Percentiles rank a stretch among this genome's conserved stretches.
Conservation (phyloP, 352 stramenopile genomes). For the Phytophthora sp. region DNA sequence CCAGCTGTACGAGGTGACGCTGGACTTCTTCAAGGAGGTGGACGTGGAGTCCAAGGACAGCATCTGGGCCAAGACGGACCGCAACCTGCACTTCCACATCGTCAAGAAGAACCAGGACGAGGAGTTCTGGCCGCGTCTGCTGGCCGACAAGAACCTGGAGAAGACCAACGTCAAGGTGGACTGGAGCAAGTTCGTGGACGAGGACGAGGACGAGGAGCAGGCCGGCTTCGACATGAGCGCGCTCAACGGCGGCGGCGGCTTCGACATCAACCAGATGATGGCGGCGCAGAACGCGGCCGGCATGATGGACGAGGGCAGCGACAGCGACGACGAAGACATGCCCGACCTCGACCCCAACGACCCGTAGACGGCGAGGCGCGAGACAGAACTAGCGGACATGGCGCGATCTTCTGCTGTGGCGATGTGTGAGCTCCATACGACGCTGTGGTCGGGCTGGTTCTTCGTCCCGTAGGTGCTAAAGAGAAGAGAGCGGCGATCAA, state of each 20-base stretch:
- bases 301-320: slow-evolving; percentile 68
- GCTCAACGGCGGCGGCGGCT: slow-evolving; percentile 87
- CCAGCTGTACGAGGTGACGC: slow-evolving; percentile 94
- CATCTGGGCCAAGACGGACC: slow-evolving; percentile 95
- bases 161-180: slow-evolving; percentile 98
- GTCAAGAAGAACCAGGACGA: slow-evolving; percentile 95
- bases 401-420: too few relatives aligned
- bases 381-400: too few relatives aligned
- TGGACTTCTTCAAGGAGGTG: slow-evolving; percentile 96
- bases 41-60: slow-evolving; percentile 90
- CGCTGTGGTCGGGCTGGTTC: too few relatives aligned
- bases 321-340: slow-evolving; percentile 87
- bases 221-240: slow-evolving; percentile 88
- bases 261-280: slow-evolving; percentile 97
- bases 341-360: slow-evolving; percentile 82
- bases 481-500: neutral
- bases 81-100: slow-evolving; percentile 96
- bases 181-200: slow-evolving; percentile 97
- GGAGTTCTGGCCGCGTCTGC: slow-evolving; percentile 96
- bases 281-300: slow-evolving; percentile 79
- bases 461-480: slow-evolving; percentile 11
- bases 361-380: slow-evolving; percentile 21
- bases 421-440: too few relatives aligned
- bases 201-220: slow-evolving; percentile 95
- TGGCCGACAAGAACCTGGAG: slow-evolving; percentile 96